These are phyloP conservation scores for Pseudogymnoascus sp. DNA, from an alignment of 2,329 filamentous ascomycete genomes.

Conservation along the genomic window DNA sequence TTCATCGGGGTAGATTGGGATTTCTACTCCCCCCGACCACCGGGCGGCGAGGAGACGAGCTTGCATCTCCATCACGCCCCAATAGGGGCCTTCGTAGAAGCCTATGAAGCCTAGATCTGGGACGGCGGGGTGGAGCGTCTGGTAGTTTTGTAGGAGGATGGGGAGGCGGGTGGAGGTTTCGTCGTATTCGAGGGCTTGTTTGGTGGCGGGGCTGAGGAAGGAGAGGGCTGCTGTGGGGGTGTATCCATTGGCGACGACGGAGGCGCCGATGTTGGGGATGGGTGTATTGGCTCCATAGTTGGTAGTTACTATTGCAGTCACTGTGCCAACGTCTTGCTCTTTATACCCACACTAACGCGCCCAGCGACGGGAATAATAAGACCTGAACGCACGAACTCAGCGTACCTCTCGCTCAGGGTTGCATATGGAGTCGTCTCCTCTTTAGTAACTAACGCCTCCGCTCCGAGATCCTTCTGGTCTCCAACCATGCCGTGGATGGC, in stretches of 20 bases:
- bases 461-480: constrained; percentile 8
- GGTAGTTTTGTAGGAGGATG: constrained; percentile 58
- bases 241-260: constrained; percentile 71
- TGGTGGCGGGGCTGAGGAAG: constrained; percentile 51
- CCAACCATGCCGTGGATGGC: constrained; percentile 42
- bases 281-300: constrained; percentile 20
- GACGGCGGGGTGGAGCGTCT: constrained; percentile 50
- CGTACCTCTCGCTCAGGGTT: constrained; percentile 17
- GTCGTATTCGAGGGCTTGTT: constrained; percentile 49
- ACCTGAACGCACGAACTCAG: constrained; percentile 17
- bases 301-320: constrained; percentile 19
- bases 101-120: constrained; percentile 68
- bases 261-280: constrained; percentile 51
- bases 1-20: constrained; percentile 14
- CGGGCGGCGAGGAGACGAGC: constrained; percentile 55
- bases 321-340: background rate
- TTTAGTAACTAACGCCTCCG: constrained; percentile 9
- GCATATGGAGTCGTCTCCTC: constrained; percentile 15
- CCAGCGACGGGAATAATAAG: constrained; percentile 16
- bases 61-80: constrained; percentile 85
- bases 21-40: constrained; percentile 38
- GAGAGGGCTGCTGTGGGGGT: constrained; percentile 53
- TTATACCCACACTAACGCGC: constrained; percentile 5
- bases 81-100: constrained; percentile 76
- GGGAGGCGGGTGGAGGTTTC: constrained; percentile 39